Percentiles rank a stretch among this genome's conserved stretches.
Evolutionary conservation across 2,329 filamentous ascomycete genomes (phyloP).

Genomic region (Trichoderma sp.): DNA sequence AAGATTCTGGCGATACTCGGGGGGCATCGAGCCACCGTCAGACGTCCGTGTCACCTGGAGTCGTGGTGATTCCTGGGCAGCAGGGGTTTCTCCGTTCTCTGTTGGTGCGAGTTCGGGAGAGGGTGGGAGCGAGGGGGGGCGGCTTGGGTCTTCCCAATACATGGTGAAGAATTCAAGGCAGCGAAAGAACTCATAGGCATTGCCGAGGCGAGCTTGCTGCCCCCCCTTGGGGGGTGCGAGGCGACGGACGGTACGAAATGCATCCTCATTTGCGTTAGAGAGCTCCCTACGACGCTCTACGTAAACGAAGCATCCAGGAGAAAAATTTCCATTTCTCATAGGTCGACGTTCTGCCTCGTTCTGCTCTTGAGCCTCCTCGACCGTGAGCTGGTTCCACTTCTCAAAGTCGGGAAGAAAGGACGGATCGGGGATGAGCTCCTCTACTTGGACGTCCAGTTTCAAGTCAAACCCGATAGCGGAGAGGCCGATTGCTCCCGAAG

Average conservation of each 20-base stretch:
- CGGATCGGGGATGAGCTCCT: constrained; percentile 53
- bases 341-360: constrained; percentile 48
- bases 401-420: constrained; percentile 52
- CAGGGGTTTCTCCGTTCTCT: constrained; percentile 20
- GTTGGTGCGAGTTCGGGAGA: constrained; percentile 32
- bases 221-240: constrained; percentile 54
- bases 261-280: constrained; percentile 52
- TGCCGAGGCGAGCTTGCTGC: constrained; percentile 54
- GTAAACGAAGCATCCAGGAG: constrained; percentile 57
- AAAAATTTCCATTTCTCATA: constrained; percentile 51
- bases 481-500: constrained; percentile 46
- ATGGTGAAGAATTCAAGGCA: constrained; percentile 56
- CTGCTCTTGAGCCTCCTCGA: constrained; percentile 47
- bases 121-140: constrained; percentile 30
- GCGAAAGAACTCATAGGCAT: constrained; percentile 64
- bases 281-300: constrained; percentile 58
- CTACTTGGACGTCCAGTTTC: constrained; percentile 45
- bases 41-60: constrained; percentile 41
- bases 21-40: constrained; percentile 54
- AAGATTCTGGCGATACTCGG: constrained; percentile 56
- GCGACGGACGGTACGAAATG: constrained; percentile 59
- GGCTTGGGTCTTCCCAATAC: constrained; percentile 61
- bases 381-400: constrained; percentile 47
- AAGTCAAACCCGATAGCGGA: constrained; percentile 57
- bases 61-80: background rate